These are phyloP conservation scores for Trichophyton benhamiae DNA, from an alignment of 2,329 filamentous ascomycete genomes.

Conservation along the genomic window DNA sequence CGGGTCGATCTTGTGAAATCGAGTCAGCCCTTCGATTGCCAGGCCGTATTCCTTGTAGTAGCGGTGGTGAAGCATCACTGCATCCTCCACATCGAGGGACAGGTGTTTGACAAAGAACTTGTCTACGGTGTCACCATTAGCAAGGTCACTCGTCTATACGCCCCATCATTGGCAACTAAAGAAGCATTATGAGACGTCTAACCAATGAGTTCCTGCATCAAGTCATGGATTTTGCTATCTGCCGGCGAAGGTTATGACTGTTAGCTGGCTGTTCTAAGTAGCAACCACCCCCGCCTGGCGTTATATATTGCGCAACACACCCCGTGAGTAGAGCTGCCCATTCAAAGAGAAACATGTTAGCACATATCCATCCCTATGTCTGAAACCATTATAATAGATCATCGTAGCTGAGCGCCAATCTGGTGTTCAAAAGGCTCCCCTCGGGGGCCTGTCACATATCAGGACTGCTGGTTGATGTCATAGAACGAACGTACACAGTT, in stretches of 20 bases:
- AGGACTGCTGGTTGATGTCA: not conserved
- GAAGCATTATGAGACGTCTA: conserved; percentile 12
- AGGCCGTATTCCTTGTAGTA: conserved; percentile 96
- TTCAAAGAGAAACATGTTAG: not conserved
- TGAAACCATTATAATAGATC: no score
- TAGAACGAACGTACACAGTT: conserved; percentile 55
- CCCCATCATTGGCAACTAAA: not conserved
- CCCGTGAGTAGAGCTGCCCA: conserved; percentile 65
- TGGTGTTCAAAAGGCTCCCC: not conserved
- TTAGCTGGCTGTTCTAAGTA: conserved; percentile 4
- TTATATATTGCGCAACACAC: conserved; percentile 28
- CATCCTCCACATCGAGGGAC: conserved; percentile 60
- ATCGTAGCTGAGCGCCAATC: not conserved
- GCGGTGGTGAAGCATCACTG: conserved; percentile 71
- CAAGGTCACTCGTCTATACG: not conserved
- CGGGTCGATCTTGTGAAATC: conserved; percentile 89
- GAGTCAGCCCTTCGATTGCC: conserved; percentile 88
- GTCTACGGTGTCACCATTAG: conserved; percentile 28
- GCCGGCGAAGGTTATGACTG: not conserved
- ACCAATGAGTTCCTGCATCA: conserved; percentile 74
- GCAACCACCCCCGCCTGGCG: not conserved
- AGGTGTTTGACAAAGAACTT: conserved; percentile 57
- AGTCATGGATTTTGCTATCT: conserved; percentile 71
- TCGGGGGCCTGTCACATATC: not conserved
- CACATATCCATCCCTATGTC: not conserved